Base-by-base conservation (phyloP, 371 early-diverging fungal genomes). In the Dinochytrium kinnereticum region DNA sequence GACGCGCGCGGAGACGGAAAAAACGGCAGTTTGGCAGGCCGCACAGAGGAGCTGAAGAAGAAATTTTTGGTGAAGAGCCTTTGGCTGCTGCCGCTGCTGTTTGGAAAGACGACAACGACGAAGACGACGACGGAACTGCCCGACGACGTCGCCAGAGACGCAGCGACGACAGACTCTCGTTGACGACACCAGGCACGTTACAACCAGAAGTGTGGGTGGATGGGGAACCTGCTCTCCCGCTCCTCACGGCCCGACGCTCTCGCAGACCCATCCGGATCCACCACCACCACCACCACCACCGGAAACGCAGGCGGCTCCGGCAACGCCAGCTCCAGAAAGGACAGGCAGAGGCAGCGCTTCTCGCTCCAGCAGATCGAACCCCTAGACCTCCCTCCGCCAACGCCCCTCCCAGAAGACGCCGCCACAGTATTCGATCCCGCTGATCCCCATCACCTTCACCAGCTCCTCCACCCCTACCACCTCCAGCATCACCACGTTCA, bases 331-430 rank as follows among this genome's bases (percentile, higher is more conserved):
- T 13, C 7, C 19, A n/a, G 44, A 7, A 44, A 44, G 44, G 19
- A 44, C 44, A 44, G 19, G 44, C 7, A 44, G 19, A 44, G 13
- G 19, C 61, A 3, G 61, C 61, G 61, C 3, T 61, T 61, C 37
- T 61, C 61, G 3, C 34, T 61, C 13, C 61, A 61, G 61, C 61
- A 61, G 36, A 34, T 61, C 24, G 61, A 61, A 7, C 61, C 61
- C 7, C 36, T 61, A 5, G 61, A 61, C 26, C 61, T 61, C 61
- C 7, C 61, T 61, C 28, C 30, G 7, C 28, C 31, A 31, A 61
- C 61, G 36, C 13, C 61, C 34, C 3, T 34, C 15, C 34, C 61
- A 61, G 36, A 2, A 33, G 26, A 7, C 61, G 24, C 28, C 61
- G 7, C 3, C 24, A 17, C 34, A 5, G 37, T 15, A 3, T 34